These are phyloP conservation scores for Candida andamanensis DNA, from an alignment of 805 yeast species.

Conservation along the genomic window DNA sequence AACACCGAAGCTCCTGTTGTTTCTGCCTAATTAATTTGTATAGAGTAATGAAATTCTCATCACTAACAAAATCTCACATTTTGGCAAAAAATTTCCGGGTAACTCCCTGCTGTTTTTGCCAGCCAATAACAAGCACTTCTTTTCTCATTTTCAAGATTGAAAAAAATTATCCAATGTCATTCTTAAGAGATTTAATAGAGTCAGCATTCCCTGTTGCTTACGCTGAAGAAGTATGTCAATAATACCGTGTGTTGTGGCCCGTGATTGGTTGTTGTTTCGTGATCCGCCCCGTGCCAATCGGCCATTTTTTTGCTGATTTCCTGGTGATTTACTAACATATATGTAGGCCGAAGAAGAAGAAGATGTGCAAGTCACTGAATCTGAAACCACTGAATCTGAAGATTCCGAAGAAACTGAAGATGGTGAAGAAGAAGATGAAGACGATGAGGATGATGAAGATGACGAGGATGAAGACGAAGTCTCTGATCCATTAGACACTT, in stretches of 20 bases:
- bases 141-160: conserved; percentile 18
- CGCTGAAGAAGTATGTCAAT: conserved; percentile 73
- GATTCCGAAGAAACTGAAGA: conserved; percentile 27
- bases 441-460: conserved; percentile 54
- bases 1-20: conserved; percentile 45
- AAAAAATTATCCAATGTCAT: conserved; percentile 30
- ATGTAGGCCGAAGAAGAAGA: conserved; percentile 20
- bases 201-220: conserved; percentile 75
- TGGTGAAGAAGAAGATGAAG: conserved; percentile 46
- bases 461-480: conserved; percentile 69
- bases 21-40: conserved; percentile 50
- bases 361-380: conserved; percentile 12
- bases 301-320: too few relatives aligned
- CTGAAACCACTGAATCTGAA: conserved; percentile 14
- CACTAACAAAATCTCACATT: too few relatives aligned
- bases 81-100: too few relatives aligned
- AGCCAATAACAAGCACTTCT: conserved; percentile 23
- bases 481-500: conserved; percentile 39
- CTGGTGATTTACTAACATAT: conserved; percentile 1
- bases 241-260: too few relatives aligned
- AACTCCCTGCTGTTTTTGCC: conserved; percentile 3
- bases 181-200: conserved; percentile 73
- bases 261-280: not conserved
- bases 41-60: too few relatives aligned
- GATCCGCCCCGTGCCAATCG: not conserved